Evolutionary conservation across 129 eudicot species (phyloP).

Genomic region (Lactuca saligna): DNA sequence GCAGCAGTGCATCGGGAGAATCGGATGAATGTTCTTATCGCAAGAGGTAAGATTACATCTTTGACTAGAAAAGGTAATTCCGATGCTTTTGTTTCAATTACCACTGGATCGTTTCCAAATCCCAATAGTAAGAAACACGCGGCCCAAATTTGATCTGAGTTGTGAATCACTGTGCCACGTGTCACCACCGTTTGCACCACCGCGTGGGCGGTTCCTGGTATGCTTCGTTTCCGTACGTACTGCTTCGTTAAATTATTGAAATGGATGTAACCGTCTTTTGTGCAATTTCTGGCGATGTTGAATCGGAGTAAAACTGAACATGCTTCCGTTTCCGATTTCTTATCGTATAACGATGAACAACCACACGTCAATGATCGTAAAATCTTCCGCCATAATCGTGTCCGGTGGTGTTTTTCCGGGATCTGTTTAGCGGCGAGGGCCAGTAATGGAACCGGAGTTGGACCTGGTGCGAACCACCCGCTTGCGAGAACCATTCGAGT

Average conservation of each 20-base stretch:
- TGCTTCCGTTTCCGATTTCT: constrained; percentile 85
- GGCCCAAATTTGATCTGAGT: constrained; percentile 83
- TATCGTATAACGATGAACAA: constrained; percentile 60
- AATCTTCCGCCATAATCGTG: constrained; percentile 66
- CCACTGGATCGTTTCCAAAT: constrained; percentile 71
- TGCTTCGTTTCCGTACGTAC: constrained; percentile 72
- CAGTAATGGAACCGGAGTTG: constrained; percentile 64
- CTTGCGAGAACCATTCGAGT: constrained; percentile 91
- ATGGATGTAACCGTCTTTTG: constrained; percentile 67
- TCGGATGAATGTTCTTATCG: constrained; percentile 70
- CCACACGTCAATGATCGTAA: constrained; percentile 79
- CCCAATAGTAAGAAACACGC: constrained; percentile 86
- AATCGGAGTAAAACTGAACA: constrained; percentile 76
- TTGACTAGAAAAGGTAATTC: constrained; percentile 70
- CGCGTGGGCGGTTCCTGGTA: constrained; percentile 68
- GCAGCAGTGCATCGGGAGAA: constrained; percentile 79
- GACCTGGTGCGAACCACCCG: constrained; percentile 94
- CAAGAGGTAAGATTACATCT: constrained; percentile 84
- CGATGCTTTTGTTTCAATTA: constrained; percentile 69
- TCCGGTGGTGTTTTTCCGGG: constrained; percentile 71
- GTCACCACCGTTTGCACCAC: constrained; percentile 72
- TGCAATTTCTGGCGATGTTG: constrained; percentile 68
- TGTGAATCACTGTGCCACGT: constrained; percentile 49
- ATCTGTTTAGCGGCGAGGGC: constrained; percentile 78
- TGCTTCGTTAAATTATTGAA: constrained; percentile 69